Base-by-base conservation (phyloP, 1,284 basidiomycete genomes). In the Blastosporella zonata region DNA sequence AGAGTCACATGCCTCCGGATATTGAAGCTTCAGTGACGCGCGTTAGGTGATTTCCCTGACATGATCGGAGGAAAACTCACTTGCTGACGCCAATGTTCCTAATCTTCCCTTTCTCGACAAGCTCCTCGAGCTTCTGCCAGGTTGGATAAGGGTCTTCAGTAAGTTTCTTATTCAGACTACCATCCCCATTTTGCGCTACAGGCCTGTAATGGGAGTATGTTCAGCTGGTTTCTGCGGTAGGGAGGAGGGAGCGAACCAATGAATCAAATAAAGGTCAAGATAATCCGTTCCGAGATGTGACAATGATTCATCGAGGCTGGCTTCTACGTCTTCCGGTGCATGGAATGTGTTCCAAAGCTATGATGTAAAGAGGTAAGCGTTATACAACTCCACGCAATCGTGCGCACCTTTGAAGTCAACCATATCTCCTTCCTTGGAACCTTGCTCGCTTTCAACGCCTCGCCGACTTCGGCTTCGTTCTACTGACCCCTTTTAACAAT, bases 61-160 rank as follows among this genome's bases (percentile, higher is more conserved):
- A 22, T 29, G 8, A 33, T 45, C 10, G 13, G 29, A 47, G 8
- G 20, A 45, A 8, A 4, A 57, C 77, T 51, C 52, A 84, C 83
- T 86, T 86, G 82, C 83, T 84, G 44, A 93, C 73, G 33, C 92
- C 92, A 55, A 94, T 93, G 43, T 92, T 90, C 65, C 79, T 81
- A 41, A 88, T 75, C 67, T 93, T 90, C 27, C 88, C 89, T 57
- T 81, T 86, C 52, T 80, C 77, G 18, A 87, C 81, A 62, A 93
- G 62, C 57, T 85, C 82, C 64, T 94, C 91, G 60, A 94, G 82
- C 60, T 87, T 85, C 60, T 82, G 71, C 92, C 92, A 95, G 0
- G 91, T 93, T 18, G 84, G 85, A 61, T 85, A 82, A 2, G 87
- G 82, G 62, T 91, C 74, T 17, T 79, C 80, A 5, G 82, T 86